Percentiles rank a stretch among this genome's conserved stretches.
phyloP scores from a whole-genome alignment of 2,329 filamentous ascomycete genomes.

The Lecanosticta acicola region DNA sequence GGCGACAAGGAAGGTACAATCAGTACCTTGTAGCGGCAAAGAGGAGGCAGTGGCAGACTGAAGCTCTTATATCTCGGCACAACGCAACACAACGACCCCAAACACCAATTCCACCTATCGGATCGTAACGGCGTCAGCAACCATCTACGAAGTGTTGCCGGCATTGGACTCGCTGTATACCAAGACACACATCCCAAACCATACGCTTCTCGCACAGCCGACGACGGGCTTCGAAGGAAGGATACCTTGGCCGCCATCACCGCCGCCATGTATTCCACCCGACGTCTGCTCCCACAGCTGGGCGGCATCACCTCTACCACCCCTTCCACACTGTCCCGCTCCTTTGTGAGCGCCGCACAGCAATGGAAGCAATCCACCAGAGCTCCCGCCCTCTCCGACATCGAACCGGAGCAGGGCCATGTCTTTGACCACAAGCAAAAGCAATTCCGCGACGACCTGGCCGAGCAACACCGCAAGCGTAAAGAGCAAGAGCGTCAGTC shows the following conservation, averaged over 20 bases:
- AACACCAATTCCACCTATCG: too few relatives aligned
- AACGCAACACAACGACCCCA: background rate
- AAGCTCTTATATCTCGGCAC: background rate
- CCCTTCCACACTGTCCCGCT: conserved; percentile 1
- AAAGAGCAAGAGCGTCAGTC: conserved; percentile 79
- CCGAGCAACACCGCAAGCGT: conserved; percentile 68
- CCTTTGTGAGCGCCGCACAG: conserved; percentile 14
- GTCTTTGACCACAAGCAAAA: conserved; percentile 79
- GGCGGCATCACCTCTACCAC: background rate
- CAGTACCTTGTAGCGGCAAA: background rate
- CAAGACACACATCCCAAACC: background rate
- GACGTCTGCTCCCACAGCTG: background rate
- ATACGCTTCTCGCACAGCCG: background rate
- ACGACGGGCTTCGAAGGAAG: too few relatives aligned
- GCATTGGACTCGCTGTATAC: too few relatives aligned
- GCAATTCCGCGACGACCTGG: conserved; percentile 76
- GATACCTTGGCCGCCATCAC: too few relatives aligned
- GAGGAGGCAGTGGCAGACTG: background rate
- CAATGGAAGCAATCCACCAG: conserved; percentile 12
- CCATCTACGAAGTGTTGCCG: too few relatives aligned
- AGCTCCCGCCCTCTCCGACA: conserved; percentile 77
- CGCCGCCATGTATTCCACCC: background rate
- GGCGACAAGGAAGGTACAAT: background rate
- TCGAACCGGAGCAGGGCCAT: conserved; percentile 65
- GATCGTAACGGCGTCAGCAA: too few relatives aligned